Percentiles rank a stretch among this genome's conserved stretches.
These are phyloP conservation scores for Aspergillus coremiiformis DNA, from an alignment of 495 filamentous ascomycete genomes.

Conservation along the genomic window DNA sequence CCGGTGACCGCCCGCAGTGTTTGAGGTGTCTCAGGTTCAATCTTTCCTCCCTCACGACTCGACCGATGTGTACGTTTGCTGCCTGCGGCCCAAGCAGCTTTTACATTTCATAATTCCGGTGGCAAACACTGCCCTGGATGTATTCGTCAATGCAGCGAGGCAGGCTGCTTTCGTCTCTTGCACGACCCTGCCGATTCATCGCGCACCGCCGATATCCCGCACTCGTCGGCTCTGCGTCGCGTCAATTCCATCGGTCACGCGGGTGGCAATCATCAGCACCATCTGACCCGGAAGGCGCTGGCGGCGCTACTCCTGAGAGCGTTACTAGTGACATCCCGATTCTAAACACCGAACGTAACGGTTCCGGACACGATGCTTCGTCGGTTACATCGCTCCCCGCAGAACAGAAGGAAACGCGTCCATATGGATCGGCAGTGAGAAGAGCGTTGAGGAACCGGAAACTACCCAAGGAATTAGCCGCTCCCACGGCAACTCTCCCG, in stretches of 20 bases:
- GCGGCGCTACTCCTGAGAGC: constrained; percentile 16
- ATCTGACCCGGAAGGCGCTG: constrained; percentile 22
- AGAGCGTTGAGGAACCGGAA: constrained; percentile 33
- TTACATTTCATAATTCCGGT: constrained; percentile 17
- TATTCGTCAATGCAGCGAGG: constrained; percentile 36
- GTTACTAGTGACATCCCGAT: constrained; percentile 20
- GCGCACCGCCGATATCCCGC: constrained; percentile 38
- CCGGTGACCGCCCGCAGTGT: background rate
- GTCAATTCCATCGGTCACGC: constrained; percentile 33
- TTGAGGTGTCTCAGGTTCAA: background rate
- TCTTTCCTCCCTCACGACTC: background rate
- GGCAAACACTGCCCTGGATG: constrained; percentile 32
- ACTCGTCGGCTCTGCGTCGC: constrained; percentile 18
- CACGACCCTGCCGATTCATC: constrained; percentile 39
- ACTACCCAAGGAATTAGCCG: constrained; percentile 13
- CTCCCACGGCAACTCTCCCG: constrained; percentile 24
- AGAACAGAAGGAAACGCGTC: constrained; percentile 19
- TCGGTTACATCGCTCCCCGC: constrained; percentile 5
- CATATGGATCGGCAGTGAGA: constrained; percentile 38
- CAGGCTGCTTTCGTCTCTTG: constrained; percentile 26
- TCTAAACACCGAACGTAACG: constrained; percentile 16
- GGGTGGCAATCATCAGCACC: constrained; percentile 30
- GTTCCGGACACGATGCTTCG: constrained; percentile 6
- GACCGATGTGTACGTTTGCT: constrained; percentile 15
- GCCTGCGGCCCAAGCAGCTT: constrained; percentile 18